Conservation (phyloP, 805 yeast species). For the Sugiyamaella boreocaroliniensis region DNA sequence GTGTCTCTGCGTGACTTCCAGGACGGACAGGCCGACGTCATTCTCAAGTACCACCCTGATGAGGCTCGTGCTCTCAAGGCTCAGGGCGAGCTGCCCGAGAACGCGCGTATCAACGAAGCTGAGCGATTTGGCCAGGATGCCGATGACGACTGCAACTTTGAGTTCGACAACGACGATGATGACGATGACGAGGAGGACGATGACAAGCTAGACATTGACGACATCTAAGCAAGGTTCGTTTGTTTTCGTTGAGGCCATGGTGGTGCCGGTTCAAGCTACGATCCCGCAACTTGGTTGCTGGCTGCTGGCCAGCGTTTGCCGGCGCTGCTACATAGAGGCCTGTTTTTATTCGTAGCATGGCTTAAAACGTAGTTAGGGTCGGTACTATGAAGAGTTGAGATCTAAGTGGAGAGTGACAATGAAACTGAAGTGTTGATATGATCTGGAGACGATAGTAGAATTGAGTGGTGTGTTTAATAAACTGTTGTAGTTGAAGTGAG, state of each 20-base stretch:
- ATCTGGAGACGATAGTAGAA: no score
- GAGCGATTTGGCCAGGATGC: conserved; percentile 95
- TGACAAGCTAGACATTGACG: conserved; percentile 53
- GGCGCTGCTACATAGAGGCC: not conserved
- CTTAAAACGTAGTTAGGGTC: not conserved
- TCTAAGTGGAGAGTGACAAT: no score
- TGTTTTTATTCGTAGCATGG: not conserved
- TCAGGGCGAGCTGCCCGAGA: conserved; percentile 95
- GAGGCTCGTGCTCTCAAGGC: conserved; percentile 95
- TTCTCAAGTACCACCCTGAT: conserved; percentile 92
- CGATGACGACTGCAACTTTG: conserved; percentile 96
- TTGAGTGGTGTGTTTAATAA: no score
- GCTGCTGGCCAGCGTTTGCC: not conserved
- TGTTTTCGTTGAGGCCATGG: not conserved
- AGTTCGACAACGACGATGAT: conserved; percentile 89
- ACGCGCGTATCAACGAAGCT: conserved; percentile 94
- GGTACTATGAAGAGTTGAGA: no score
- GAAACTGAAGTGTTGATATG: no score
- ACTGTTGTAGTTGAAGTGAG: no score
- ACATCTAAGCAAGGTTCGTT: conserved; percentile 50
- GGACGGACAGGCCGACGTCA: conserved; percentile 96
- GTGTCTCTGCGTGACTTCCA: conserved; percentile 97
- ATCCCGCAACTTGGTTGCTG: no score
- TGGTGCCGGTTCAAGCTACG: no score
- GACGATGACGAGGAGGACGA: conserved; percentile 53